phyloP scores from a whole-genome alignment of 1,284 basidiomycete species.

The Coniophora puteana region DNA sequence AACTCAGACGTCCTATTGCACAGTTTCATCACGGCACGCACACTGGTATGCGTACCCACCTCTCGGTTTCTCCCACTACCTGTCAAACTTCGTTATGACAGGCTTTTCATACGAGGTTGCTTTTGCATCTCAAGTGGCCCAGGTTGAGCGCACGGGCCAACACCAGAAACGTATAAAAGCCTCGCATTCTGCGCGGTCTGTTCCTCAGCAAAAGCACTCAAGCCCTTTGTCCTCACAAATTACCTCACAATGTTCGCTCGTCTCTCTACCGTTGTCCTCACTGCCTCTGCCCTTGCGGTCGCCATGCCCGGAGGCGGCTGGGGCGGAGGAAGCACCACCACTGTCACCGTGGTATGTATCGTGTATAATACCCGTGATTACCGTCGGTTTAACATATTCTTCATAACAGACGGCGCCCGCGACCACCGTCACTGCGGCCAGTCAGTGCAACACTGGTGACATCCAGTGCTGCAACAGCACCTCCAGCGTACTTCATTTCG shows the following conservation, averaged over 20 bases:
- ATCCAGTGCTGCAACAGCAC: conserved; percentile 6
- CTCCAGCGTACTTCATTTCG: not conserved
- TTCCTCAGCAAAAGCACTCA: too few relatives aligned
- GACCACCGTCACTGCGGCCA: conserved; percentile 2
- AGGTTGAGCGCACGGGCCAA: too few relatives aligned
- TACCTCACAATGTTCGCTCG: conserved; percentile 2
- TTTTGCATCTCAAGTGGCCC: too few relatives aligned
- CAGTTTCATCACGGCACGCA: too few relatives aligned
- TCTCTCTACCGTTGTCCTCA: not conserved
- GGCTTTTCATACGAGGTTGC: too few relatives aligned
- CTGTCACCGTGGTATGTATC: not conserved
- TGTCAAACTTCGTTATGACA: too few relatives aligned
- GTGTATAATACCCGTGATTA: not conserved
- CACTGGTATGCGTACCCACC: too few relatives aligned
- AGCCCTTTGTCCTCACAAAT: conserved; percentile 1
- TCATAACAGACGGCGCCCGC: not conserved
- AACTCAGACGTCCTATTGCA: too few relatives aligned
- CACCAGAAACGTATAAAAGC: too few relatives aligned
- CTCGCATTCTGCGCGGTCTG: too few relatives aligned
- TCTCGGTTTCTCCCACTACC: too few relatives aligned
- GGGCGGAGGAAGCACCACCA: not conserved
- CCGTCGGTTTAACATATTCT: not conserved
- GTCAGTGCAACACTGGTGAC: conserved; percentile 2
- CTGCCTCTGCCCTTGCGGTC: not conserved
- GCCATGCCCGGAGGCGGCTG: not conserved